Percentiles rank a stretch among this genome's conserved stretches.
phyloP scores from a whole-genome alignment of 306 rosid species.

The Arachis stenosperma region DNA sequence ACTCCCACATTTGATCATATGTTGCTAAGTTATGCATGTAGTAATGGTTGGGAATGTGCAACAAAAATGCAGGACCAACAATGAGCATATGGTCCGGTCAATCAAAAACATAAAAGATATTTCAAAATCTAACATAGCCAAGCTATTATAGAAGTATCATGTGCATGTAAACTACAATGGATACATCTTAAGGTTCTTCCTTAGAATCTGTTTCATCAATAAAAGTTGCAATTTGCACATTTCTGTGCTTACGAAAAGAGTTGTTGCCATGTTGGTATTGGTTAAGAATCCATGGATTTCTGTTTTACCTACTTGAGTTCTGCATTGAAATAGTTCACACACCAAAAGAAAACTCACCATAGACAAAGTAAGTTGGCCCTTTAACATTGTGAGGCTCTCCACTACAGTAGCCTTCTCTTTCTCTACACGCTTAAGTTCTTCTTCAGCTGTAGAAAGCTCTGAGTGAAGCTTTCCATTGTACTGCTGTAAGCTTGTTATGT shows the following conservation, averaged over 20 bases:
- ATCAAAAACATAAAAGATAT: not conserved
- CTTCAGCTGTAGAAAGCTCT: conserved; percentile 88
- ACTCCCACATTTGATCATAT: too few relatives aligned
- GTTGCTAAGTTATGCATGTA: conserved; percentile 12
- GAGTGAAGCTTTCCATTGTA: conserved; percentile 94
- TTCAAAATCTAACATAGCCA: not conserved
- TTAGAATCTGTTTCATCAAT: not conserved
- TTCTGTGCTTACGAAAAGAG: not conserved
- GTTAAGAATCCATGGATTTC: conserved; percentile 15
- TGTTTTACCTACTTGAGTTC: conserved; percentile 14
- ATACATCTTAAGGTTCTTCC: conserved; percentile 15
- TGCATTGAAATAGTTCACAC: conserved; percentile 19
- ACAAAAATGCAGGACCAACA: not conserved
- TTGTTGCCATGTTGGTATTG: not conserved
- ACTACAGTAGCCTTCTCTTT: conserved; percentile 77
- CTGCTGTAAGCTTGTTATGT: conserved; percentile 90
- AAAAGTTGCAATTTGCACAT: not conserved
- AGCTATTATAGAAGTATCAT: conserved; percentile 16
- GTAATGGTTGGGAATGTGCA: not conserved
- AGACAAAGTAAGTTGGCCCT: conserved; percentile 81
- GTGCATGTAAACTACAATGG: conserved; percentile 4
- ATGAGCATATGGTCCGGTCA: conserved; percentile 11
- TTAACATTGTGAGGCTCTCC: conserved; percentile 77
- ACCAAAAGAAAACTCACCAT: conserved; percentile 62
- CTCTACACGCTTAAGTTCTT: conserved; percentile 85